Base-by-base conservation (phyloP, 345 rosid genomes). In the Pugionium cornutum region DNA sequence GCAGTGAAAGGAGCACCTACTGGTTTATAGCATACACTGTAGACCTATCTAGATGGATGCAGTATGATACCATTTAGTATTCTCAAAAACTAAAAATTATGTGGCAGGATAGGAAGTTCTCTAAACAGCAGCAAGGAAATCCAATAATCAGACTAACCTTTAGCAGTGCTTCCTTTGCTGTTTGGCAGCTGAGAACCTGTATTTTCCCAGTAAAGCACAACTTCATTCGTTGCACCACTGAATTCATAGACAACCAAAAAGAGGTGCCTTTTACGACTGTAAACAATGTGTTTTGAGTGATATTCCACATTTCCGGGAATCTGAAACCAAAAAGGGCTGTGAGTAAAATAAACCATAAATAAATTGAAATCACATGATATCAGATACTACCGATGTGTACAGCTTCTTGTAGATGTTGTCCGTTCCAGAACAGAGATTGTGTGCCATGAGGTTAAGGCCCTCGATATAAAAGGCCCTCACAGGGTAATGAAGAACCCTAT, bases 401-500 rank as follows among this genome's bases (percentile, higher is more conserved):
- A 94, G 95, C 76, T 84, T 94, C 84, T 82, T 94, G 82, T 90
- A 87, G 28, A 87, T 72, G 35, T 58, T 85, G 76, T 88, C 96
- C 37, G 76, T 73, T 77, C 96, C 96, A 68, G 99, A 81, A 76
- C 86, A 80, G 72, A 90, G 91, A 85, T 78, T 90, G 75, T 87
- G 84, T 46, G 96, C 97, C 88, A 90, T 84, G 61, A 94, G 86
- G 78, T 83, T 85, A 50, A 82, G 42, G 55, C 96, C 91, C 74
- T 94, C 99, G 35, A 94, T 75, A 73, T 86, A 94, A 71, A 94
- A 90, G 52, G 92, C 91, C 70, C 96, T 85, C 64, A 80, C 84
- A 75, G 99, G 99, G 75, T 90, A 94, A 75, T 94, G 97, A 76
- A 94, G 96, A 53, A 94, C 86, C 70, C 99, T 80, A 70, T 85